Base-by-base conservation (phyloP, 2,329 filamentous ascomycete genomes). In the Monosporascus cannonballus region DNA sequence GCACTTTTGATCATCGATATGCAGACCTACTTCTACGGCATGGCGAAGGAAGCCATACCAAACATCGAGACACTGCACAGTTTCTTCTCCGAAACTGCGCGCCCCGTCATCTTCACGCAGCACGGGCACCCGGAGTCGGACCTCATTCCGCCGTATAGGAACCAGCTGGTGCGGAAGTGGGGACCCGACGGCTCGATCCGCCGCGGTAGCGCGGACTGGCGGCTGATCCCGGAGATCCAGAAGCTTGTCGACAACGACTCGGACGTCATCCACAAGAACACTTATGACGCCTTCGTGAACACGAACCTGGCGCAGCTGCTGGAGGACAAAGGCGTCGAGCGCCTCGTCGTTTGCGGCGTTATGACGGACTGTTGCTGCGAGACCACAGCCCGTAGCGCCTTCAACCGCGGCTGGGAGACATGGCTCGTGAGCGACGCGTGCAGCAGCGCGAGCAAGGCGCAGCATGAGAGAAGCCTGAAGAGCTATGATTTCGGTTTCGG, bases 361-460 rank as follows among this genome's bases (percentile, higher is more conserved):
- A 73, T 73, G 69, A 73, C 71, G 46, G 69, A 73, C 59, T 72
- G 69, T 51, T 73, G 71, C 55, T 67, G 64, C 51, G 71, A 73
- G 56, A 70, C 71, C 3, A 71, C 70, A 47, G 71, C 62, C 4
- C 50, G 69, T 47, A 62, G 62, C 36, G 69, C 70, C 2, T 73
- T 73, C 51, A 71, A 72, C 58, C 54, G 69, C 6, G 71, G 71
- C 3, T 73, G 61, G 50, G 69, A 73, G 61, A 73, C 70, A 4
- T 72, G 69, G 69, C 52, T 73, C 34, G 69, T 73, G 0, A 53
- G 58, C 30, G 71, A 73, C 61, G 71, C 68, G 27, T 70, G 64
- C 51, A 69, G 64, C 22, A 71, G 62, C 53, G 69, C 63, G 50
- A 67, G 62, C 52, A 54, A 59, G 55, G 56, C 44, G 50, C 69